Conservation (phyloP, 225 moss, liverwort and hornwort genomes). For the Marchantia paleacea region DNA sequence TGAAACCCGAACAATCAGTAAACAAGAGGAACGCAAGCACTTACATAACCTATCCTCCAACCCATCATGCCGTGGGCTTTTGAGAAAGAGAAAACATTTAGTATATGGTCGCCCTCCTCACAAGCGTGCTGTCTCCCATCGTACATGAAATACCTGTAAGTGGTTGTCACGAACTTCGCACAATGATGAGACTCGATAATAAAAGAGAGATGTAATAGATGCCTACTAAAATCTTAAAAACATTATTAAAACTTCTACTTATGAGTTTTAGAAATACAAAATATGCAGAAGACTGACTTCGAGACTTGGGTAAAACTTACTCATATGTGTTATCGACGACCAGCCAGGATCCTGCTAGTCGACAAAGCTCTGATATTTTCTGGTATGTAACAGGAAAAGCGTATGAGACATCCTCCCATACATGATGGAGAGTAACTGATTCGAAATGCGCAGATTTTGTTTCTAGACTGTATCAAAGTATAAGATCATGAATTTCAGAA, state of each 20-base stretch:
- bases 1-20: background rate
- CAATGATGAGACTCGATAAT: no score
- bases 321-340: slow-evolving; percentile 98
- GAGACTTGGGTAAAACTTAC: slow-evolving; percentile 42
- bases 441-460: no score
- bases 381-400: slow-evolving; percentile 29
- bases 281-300: background rate
- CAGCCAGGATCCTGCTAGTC: slow-evolving; percentile 80
- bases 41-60: slow-evolving; percentile 99
- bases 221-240: no score
- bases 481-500: no score
- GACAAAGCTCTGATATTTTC: slow-evolving; percentile 92
- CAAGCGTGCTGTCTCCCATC: slow-evolving; percentile 74
- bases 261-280: background rate
- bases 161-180: no score
- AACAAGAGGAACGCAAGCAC: slow-evolving; percentile 20
- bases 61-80: slow-evolving; percentile 99
- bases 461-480: no score
- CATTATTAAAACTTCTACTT: no score
- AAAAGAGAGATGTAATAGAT: no score
- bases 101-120: slow-evolving; percentile 79
- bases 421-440: background rate
- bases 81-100: slow-evolving; percentile 97
- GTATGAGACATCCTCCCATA: slow-evolving; percentile 2
- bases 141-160: slow-evolving; percentile 91